These are phyloP conservation scores for Apiospora marii DNA, from an alignment of 2,329 filamentous ascomycete species.

Conservation along the genomic window DNA sequence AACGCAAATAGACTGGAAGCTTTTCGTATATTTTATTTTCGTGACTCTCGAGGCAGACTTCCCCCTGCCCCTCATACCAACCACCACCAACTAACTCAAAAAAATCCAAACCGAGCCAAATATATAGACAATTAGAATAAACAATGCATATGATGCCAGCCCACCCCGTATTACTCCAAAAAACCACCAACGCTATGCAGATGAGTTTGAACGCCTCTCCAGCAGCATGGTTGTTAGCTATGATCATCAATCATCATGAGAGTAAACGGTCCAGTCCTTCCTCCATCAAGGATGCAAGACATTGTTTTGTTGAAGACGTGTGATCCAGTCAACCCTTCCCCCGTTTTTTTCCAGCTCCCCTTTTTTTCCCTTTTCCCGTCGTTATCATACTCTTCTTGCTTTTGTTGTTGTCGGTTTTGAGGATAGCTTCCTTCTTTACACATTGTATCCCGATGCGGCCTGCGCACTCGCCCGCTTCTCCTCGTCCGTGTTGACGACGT, in stretches of 20 bases:
- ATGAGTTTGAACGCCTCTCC: not conserved
- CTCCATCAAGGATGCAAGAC: conserved; percentile 1
- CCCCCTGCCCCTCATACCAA: not conserved
- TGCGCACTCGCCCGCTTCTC: not conserved
- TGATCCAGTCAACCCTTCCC: conserved; percentile 4
- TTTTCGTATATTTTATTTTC: not conserved
- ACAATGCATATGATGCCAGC: not conserved
- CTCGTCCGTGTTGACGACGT: not conserved
- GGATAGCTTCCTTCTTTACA: not conserved
- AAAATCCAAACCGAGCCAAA: not conserved
- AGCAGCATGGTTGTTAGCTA: not conserved
- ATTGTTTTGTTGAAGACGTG: not conserved
- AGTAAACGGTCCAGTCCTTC: not conserved
- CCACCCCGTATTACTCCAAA: not conserved
- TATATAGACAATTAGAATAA: not conserved
- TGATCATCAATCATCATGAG: not conserved
- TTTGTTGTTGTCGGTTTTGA: not conserved
- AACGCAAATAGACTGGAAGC: not conserved
- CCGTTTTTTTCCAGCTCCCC: not conserved
- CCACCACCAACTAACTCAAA: not conserved
- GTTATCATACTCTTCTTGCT: not conserved
- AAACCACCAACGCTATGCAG: not conserved
- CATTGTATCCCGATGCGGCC: conserved; percentile 4
- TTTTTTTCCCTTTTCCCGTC: not conserved
- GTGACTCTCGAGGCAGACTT: not conserved